Percentiles rank a stretch among this genome's conserved stretches.
phyloP scores from a whole-genome alignment of 768 basidiomycete species.

The Lentinula sp. region DNA sequence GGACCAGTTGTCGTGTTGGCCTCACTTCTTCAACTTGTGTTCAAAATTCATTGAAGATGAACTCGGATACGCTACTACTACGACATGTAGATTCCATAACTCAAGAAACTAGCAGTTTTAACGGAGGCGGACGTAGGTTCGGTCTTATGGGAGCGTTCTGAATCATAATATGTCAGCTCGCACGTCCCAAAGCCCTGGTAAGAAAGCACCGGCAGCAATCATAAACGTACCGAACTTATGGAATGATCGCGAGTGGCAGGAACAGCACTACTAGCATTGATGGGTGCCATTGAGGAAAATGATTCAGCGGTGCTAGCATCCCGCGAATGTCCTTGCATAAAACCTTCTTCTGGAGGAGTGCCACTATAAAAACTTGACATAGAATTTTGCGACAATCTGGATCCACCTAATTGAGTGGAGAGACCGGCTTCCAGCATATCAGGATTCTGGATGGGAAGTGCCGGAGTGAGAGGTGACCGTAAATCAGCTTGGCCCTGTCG shows the following conservation, averaged over 20 bases:
- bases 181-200: conserved; percentile 2
- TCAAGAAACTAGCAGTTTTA: conserved; percentile 11
- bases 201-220: neutral
- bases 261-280: neutral
- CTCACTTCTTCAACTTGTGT: too few relatives aligned
- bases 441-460: conserved; percentile 27
- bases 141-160: conserved; percentile 22
- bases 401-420: conserved; percentile 11
- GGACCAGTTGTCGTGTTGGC: too few relatives aligned
- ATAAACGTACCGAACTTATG: conserved; percentile 4
- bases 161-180: conserved; percentile 6
- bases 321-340: neutral
- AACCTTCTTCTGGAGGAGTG: neutral
- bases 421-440: conserved; percentile 22
- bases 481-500: neutral
- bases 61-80: neutral
- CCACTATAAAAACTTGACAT: conserved; percentile 4
- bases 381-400: neutral
- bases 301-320: neutral
- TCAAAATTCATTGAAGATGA: neutral
- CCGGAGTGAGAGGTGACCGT: conserved; percentile 22
- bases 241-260: neutral
- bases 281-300: neutral
- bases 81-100: neutral
- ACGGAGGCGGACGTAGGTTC: conserved; percentile 23